Evolutionary conservation across 306 rosid species (phyloP).

Genomic region (Clitoria ternatea): DNA sequence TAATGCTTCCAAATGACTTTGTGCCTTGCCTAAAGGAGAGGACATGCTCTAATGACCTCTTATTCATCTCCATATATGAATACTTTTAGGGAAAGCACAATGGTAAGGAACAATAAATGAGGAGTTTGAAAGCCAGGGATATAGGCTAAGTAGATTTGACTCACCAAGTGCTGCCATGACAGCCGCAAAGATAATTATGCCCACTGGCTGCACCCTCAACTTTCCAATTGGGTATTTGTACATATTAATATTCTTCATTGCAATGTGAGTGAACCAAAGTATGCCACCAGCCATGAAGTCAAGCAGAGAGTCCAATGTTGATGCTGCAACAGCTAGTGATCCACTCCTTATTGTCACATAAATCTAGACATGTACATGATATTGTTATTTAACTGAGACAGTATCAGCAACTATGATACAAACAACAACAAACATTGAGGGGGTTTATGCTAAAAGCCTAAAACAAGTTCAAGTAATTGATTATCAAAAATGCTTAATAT

Average conservation of each 20-base stretch:
- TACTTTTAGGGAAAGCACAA: too few species aligned
- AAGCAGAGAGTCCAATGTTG: slow-evolving; percentile 72
- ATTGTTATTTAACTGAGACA: background rate
- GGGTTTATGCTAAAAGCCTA: background rate
- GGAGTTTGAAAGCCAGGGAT: background rate
- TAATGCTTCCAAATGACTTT: background rate
- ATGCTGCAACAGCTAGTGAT: slow-evolving; percentile 76
- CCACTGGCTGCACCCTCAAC: slow-evolving; percentile 90
- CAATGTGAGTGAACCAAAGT: slow-evolving; percentile 85
- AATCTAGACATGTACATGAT: slow-evolving; percentile 29
- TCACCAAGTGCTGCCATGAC: slow-evolving; percentile 84
- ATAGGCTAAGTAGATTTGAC: background rate
- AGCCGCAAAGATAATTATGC: slow-evolving; percentile 90
- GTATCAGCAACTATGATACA: background rate
- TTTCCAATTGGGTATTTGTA: slow-evolving; percentile 87
- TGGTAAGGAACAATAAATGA: slow-evolving; percentile 1
- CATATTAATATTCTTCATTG: slow-evolving; percentile 74
- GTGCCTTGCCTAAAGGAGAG: background rate
- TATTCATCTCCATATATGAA: too few species aligned
- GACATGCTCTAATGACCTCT: too few species aligned
- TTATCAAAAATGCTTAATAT: background rate
- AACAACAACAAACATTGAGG: background rate
- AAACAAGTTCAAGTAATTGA: background rate
- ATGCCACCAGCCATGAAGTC: slow-evolving; percentile 92
- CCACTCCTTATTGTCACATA: slow-evolving; percentile 69